A percentile compares a stretch with the other conserved stretches of the same genome.
These are phyloP conservation scores for Blastomyces emzantsi DNA, from an alignment of 2,329 filamentous ascomycete genomes.

Conservation along the genomic window DNA sequence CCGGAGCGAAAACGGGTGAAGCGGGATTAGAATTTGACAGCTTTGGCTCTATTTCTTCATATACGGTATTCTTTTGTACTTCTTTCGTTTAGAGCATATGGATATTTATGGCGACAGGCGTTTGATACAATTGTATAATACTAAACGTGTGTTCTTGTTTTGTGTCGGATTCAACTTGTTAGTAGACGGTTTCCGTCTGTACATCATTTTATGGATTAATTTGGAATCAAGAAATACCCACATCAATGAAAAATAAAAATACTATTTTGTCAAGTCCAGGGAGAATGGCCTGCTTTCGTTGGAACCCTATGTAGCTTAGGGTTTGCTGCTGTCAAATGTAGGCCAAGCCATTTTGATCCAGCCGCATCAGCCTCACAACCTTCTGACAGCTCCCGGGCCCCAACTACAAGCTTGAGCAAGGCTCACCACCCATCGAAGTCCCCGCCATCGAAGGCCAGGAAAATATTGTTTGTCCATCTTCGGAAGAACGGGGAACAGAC, in stretches of 20 bases:
- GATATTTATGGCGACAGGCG: neutral
- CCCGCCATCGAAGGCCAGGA: neutral
- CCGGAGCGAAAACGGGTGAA: constrained; percentile 43
- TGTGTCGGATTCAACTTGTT: neutral
- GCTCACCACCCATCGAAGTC: neutral
- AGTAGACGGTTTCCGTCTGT: neutral
- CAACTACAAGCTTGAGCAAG: neutral
- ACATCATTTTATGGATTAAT: neutral
- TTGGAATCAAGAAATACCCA: neutral
- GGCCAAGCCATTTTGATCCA: too few relatives aligned
- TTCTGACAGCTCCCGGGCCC: neutral
- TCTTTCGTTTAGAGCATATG: neutral
- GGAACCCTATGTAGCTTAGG: too few relatives aligned
- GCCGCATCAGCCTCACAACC: neutral
- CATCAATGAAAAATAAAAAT: neutral
- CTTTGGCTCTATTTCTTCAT: constrained; percentile 5
- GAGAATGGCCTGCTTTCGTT: too few relatives aligned
- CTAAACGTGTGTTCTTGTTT: neutral
- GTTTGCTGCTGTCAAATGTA: neutral
- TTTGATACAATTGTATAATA: neutral
- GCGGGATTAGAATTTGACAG: constrained; percentile 21
- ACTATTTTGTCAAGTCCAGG: too few relatives aligned
- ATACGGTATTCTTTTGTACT: constrained; percentile 14
- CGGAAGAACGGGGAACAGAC: neutral
- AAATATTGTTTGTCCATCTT: neutral